Evolutionary conservation across 148 eudicot genomes (phyloP), one percentile per base, ranked within the genome.

Genomic region (Rhododendron mucronatum): DNA sequence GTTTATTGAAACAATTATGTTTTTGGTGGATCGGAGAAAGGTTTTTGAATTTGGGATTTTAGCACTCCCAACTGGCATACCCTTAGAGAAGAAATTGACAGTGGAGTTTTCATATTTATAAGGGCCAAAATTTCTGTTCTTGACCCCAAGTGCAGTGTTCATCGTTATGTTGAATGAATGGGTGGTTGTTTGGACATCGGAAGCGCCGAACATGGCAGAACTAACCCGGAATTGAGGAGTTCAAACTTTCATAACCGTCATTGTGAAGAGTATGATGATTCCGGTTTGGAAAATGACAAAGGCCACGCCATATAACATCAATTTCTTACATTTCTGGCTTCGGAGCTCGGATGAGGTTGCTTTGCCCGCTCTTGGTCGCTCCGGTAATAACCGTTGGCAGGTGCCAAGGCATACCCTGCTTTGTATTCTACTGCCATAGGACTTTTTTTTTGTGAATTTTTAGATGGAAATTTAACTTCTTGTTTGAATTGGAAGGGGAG

Each of bases 311-410:
- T 47, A 71, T 0, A 48, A 2, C 0, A 83, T 4, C n/a, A 73
- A 75, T 16, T 87, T 87, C 80, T 30, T 81, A 13, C 85, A 87
- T 4, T 88, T 88, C 67, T 85, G 78, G 12, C 48, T n/a, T 35
- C 85, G 77, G 18, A 47, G 77, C 75, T 81, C 84, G 5, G 50
- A 16, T 69, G 55, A 28, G 13, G 59, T 63, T 10, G 16, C 28
- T 1, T 1, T 5, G 37, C 3, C 67, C 5, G 73, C 33, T 23
- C 47, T 20, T 78, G 35, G n/a, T 45, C 57, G 16, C 63, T 51
- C 20, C 65, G 41, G 41, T 2, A 9, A 7, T 80, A 30, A 11
- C 37, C n/a, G 35, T 30, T 51, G 63, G 65, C 14, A 1, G 82
- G 53, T 1, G 39, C 16, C 26, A 45, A 15, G 21, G 20, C 39